Percentiles rank a stretch among this genome's conserved stretches.
phyloP scores from a whole-genome alignment of 352 stramenopile species.

The Pythium guiyangense region DNA sequence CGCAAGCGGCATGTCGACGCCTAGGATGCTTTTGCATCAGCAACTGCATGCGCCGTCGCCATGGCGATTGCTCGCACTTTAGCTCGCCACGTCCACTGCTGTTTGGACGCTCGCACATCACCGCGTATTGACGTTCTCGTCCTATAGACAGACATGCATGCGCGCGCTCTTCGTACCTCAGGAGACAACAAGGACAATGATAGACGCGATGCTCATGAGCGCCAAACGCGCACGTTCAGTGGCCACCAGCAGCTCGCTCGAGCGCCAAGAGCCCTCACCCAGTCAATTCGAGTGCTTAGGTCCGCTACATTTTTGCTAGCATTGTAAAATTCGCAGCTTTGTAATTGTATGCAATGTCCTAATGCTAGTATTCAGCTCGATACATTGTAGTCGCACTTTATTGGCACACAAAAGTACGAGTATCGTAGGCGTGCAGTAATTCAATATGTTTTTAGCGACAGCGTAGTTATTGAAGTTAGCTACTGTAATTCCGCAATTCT shows the following conservation, averaged over 20 bases:
- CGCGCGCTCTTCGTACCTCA: slow-evolving; percentile 36
- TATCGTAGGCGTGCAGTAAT: too few species aligned
- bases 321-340: slow-evolving; percentile 4
- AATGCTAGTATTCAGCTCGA: neutral
- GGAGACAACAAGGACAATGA: slow-evolving; percentile 81
- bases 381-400: neutral
- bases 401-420: neutral
- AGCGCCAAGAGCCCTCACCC: slow-evolving; percentile 17
- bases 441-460: neutral
- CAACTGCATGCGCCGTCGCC: too few species aligned
- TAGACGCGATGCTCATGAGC: neutral
- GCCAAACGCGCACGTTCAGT: neutral
- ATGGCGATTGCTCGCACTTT: neutral
- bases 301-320: slow-evolving; percentile 10
- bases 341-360: slow-evolving; percentile 6
- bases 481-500: too few species aligned
- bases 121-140: neutral
- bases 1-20: too few species aligned
- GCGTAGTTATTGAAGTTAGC: neutral
- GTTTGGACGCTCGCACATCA: neutral
- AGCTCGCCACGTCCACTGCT: neutral
- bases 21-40: neutral
- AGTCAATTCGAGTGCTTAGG: slow-evolving; percentile 9
- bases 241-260: slow-evolving; percentile 3
- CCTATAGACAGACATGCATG: neutral